These are phyloP conservation scores for Lathyrus tuberosus DNA, from an alignment of 306 rosid genomes.

Conservation along the genomic window DNA sequence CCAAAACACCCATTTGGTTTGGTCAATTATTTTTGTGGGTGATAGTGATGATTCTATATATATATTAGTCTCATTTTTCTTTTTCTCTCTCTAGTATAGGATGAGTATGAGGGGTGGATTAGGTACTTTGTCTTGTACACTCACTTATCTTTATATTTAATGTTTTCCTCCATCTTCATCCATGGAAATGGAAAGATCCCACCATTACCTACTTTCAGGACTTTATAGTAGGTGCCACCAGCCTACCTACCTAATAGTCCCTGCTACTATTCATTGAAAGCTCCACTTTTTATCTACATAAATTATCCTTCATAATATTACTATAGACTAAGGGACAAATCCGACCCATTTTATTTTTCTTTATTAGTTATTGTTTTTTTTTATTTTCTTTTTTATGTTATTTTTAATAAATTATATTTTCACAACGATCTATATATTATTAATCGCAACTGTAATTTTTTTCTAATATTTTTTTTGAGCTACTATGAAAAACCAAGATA, in stretches of 20 bases:
- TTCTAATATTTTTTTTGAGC: too few species aligned
- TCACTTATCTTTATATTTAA: conserved; percentile 31
- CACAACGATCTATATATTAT: too few species aligned
- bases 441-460: too few species aligned
- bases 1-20: neutral
- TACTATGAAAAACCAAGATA: too few species aligned
- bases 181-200: conserved; percentile 49
- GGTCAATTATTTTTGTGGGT: conserved; percentile 19
- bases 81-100: conserved; percentile 9
- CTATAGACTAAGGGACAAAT: too few species aligned
- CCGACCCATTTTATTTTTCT: too few species aligned
- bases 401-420: too few species aligned
- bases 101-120: conserved; percentile 32
- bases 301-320: neutral
- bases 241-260: conserved; percentile 52
- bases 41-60: conserved; percentile 15
- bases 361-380: too few species aligned
- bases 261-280: conserved; percentile 41
- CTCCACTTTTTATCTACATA: conserved; percentile 5
- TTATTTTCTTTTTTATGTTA: too few species aligned
- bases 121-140: conserved; percentile 34
- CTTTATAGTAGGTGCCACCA: conserved; percentile 46
- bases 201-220: conserved; percentile 60
- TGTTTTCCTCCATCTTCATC: conserved; percentile 38
- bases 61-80: neutral